These are phyloP conservation scores for Cenchrus purpureus DNA, from an alignment of 176 grass and related monocot genomes.

Conservation along the genomic window DNA sequence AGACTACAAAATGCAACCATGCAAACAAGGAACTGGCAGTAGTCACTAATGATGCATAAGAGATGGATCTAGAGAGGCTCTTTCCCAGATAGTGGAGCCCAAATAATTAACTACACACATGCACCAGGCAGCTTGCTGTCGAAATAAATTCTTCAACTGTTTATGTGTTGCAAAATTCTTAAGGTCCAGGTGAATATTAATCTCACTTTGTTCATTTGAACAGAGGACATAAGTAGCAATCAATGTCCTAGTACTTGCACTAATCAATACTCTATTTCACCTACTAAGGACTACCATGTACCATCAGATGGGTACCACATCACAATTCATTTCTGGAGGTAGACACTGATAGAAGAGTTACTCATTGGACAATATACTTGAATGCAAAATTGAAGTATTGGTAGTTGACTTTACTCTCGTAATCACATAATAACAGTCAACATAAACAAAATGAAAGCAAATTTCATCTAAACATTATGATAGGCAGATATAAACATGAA, in stretches of 20 bases:
- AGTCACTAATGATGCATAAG: slow-evolving; percentile 1
- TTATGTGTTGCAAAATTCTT: background rate
- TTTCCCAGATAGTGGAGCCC: background rate
- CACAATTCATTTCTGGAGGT: background rate
- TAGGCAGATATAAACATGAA: background rate
- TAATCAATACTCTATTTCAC: background rate
- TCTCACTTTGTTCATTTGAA: no score
- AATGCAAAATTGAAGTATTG: background rate
- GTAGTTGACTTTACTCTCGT: background rate
- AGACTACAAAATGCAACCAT: background rate
- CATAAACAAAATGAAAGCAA: background rate
- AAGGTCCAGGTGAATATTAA: background rate
- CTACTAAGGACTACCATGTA: background rate
- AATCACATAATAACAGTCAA: slow-evolving; percentile 5
- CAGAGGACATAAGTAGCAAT: background rate
- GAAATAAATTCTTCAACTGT: background rate
- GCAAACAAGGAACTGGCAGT: slow-evolving; percentile 9
- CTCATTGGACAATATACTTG: background rate
- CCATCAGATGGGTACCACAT: background rate
- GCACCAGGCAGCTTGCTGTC: background rate
- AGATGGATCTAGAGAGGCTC: background rate
- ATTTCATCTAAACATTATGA: background rate
- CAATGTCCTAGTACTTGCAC: background rate
- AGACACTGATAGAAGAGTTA: background rate
- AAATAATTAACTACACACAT: background rate